Evolutionary conservation across 345 rosid genomes (phyloP).

Genomic region (Lepidium didymum): DNA sequence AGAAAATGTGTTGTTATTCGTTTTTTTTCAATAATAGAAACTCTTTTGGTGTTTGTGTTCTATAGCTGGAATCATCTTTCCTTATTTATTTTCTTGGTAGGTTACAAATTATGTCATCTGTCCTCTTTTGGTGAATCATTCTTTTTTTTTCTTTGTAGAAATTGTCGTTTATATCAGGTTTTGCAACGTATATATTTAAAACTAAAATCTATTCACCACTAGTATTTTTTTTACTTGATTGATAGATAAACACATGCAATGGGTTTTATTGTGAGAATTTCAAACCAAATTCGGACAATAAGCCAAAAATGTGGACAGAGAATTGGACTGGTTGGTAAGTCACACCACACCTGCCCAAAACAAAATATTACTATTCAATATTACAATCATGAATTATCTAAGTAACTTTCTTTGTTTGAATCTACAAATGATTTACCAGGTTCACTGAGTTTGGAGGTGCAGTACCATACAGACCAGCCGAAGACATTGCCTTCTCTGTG

Average conservation of each 20-base stretch:
- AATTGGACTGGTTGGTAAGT: constrained; percentile 93
- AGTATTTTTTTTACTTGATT: background rate
- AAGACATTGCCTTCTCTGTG: constrained; percentile 78
- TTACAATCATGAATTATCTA: background rate
- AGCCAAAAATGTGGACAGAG: constrained; percentile 96
- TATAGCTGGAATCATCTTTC: background rate
- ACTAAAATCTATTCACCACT: background rate
- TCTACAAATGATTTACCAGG: constrained; percentile 32
- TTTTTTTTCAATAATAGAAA: background rate
- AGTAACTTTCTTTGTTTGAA: background rate
- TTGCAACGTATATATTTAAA: background rate
- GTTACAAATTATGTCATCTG: background rate
- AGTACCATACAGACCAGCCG: constrained; percentile 68
- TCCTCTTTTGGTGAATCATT: background rate
- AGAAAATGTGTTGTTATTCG: background rate
- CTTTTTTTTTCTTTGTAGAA: background rate
- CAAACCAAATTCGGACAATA: constrained; percentile 51
- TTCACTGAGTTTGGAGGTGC: constrained; percentile 68
- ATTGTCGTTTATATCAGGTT: background rate
- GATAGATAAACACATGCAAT: constrained; percentile 80
- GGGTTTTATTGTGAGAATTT: constrained; percentile 81
- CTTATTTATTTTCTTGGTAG: background rate
- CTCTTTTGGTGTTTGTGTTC: background rate
- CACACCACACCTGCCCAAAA: background rate
- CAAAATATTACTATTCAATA: background rate